These are phyloP conservation scores for Tulasnella sp. DNA, from an alignment of 768 basidiomycete genomes.

Conservation along the genomic window DNA sequence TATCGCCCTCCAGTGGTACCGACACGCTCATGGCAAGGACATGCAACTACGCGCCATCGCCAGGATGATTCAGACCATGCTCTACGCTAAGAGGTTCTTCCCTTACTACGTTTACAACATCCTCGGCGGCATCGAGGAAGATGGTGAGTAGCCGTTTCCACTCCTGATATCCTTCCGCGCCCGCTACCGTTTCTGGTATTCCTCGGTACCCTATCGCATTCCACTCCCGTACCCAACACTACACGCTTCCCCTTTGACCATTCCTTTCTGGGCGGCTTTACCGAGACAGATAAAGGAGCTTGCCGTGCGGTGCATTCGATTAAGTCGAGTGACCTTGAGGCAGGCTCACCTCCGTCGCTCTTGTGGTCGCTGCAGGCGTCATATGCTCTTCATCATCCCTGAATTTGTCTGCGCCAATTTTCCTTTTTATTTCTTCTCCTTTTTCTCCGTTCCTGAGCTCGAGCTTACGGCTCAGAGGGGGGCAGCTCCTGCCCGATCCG, in stretches of 20 bases:
- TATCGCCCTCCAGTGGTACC: slow-evolving; percentile 68
- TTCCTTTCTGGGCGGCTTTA: background rate
- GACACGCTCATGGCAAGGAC: slow-evolving; percentile 91
- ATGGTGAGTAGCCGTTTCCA: slow-evolving; percentile 48
- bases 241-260: background rate
- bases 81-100: slow-evolving; percentile 94
- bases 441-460: slow-evolving; percentile 12
- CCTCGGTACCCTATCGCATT: background rate
- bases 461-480: background rate
- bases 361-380: background rate
- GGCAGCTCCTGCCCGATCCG: slow-evolving; percentile 5
- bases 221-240: background rate
- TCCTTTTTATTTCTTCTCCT: background rate
- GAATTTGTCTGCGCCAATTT: background rate
- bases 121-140: slow-evolving; percentile 90
- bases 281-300: background rate
- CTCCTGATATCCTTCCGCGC: background rate
- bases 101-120: slow-evolving; percentile 98
- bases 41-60: slow-evolving; percentile 97
- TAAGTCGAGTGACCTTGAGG: background rate
- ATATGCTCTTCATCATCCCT: background rate
- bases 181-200: background rate
- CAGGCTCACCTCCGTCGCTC: background rate
- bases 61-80: slow-evolving; percentile 96
- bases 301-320: background rate